Evolutionary conservation across 78 protist species (phyloP), one percentile per base, ranked within the genome.

Genomic region (Dictyostelium brefeldianum): DNA sequence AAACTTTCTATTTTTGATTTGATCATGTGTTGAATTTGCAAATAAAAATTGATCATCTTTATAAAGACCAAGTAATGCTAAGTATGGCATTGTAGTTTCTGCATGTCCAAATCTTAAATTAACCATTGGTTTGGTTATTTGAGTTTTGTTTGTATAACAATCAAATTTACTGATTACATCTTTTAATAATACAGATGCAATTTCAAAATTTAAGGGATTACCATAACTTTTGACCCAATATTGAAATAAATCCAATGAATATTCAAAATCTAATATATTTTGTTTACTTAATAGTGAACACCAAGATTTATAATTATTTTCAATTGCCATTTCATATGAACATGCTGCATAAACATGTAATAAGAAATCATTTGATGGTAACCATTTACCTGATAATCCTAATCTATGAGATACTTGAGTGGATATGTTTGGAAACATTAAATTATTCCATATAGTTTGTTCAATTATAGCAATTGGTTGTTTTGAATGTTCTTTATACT

Each of bases 171-270:
- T 31, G 5, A 48, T 48, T 8, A 75, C 50, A 43, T 75, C 81
- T 75, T 75, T 48, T 48, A 75, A 75, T 48, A 75, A 41, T 75
- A n/a, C 4, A 4, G 80, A 69, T 31, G 71, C 41, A 20, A 71
- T 69, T 46, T 59, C 25, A 71, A 71, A 83, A 43, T 83, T 83
- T 20, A 59, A 15, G 11, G 3, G n/a, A 56, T 71, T 43, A 14
- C 90, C 90, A 83, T 83, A 83, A 15, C 81, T 18, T 12, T 47
- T 83, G 3, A 50, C 5, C 90, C 90, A 83, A 56, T 83, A 83
- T 4, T 27, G 25, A 14, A 17, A 29, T 15, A 83, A 41, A 83
- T 83, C 90, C 20, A 71, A 17, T n/a, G 90, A n/a, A 43, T 83
- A 83, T 71, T 83, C 90, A 41, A 57, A 71, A 25, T 29, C 48